A percentile compares a stretch with the other conserved stretches of the same genome.
phyloP scores from a whole-genome alignment of 495 filamentous ascomycete species.

The Astrothelium subdiscretum region DNA sequence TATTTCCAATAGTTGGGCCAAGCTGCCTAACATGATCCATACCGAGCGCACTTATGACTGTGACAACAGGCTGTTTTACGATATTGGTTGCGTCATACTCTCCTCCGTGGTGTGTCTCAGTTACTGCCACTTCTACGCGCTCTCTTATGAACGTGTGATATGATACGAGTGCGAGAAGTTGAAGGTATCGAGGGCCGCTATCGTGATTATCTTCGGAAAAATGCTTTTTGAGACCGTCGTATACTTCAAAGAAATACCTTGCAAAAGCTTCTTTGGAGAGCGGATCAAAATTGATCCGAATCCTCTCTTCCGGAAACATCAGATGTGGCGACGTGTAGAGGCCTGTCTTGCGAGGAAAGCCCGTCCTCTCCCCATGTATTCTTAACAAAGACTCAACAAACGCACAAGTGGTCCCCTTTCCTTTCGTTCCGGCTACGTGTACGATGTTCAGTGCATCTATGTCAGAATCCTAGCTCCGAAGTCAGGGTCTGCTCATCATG shows the following conservation, averaged over 20 bases:
- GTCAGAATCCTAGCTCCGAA: constrained; percentile 1
- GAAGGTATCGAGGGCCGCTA: constrained; percentile 43
- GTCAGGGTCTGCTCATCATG: too few relatives aligned
- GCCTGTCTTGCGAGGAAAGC: constrained; percentile 18
- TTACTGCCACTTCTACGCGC: constrained; percentile 17
- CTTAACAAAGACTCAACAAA: constrained; percentile 33
- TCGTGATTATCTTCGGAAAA: neutral
- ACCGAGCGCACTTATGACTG: constrained; percentile 18
- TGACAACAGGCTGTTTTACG: constrained; percentile 13
- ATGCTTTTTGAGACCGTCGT: constrained; percentile 5
- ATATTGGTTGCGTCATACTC: constrained; percentile 23
- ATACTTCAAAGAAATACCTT: constrained; percentile 19
- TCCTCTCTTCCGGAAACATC: constrained; percentile 11
- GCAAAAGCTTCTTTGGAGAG: constrained; percentile 11
- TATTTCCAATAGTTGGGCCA: constrained; percentile 17
- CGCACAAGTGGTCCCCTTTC: constrained; percentile 42
- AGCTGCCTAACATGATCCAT: constrained; percentile 18
- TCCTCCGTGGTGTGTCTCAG: constrained; percentile 17
- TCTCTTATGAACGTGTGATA: constrained; percentile 19
- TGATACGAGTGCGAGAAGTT: constrained; percentile 23
- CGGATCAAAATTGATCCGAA: constrained; percentile 19
- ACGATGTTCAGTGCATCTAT: constrained; percentile 29
- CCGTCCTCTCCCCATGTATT: constrained; percentile 14
- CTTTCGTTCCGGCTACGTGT: constrained; percentile 41
- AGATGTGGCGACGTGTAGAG: constrained; percentile 23